Evolutionary conservation across 306 rosid species (phyloP).

Genomic region (Datisca glomerata): DNA sequence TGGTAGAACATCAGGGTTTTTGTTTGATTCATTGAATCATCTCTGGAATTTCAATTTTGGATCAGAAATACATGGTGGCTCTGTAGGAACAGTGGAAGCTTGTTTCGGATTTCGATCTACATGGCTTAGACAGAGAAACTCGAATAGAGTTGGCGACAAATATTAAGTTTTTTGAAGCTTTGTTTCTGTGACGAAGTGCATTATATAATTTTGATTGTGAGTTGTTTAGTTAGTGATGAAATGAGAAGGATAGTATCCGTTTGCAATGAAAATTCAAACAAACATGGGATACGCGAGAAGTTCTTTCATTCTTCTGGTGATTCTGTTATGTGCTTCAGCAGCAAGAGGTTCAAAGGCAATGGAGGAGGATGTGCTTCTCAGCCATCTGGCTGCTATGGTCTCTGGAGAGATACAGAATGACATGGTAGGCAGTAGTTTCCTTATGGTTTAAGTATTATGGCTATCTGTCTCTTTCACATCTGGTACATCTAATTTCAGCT

Average conservation of each 20-base stretch:
- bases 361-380: constrained; percentile 30
- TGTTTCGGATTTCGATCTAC: constrained; percentile 3
- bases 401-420: constrained; percentile 38
- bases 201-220: constrained; percentile 31
- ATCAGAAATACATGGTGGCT: constrained; percentile 22
- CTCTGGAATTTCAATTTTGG: constrained; percentile 14
- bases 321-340: constrained; percentile 25
- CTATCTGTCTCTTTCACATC: background rate
- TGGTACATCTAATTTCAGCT: background rate
- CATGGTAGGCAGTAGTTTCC: constrained; percentile 44
- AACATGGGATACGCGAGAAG: constrained; percentile 38
- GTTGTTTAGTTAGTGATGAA: constrained; percentile 30
- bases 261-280: constrained; percentile 30
- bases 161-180: constrained; percentile 17
- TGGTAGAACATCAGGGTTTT: constrained; percentile 7
- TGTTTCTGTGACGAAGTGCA: constrained; percentile 19
- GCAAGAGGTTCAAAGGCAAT: constrained; percentile 28
- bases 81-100: constrained; percentile 10
- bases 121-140: constrained; percentile 1
- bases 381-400: constrained; percentile 43
- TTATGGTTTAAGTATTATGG: constrained; percentile 1
- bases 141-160: constrained; percentile 19
- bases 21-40: constrained; percentile 8
- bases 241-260: constrained; percentile 30
- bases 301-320: constrained; percentile 41